These are phyloP conservation scores for Prunus persica DNA, from an alignment of 306 rosid species.

Conservation along the genomic window Prunus_persica_NCBIv2 NC_034011.1:25562501-25563000, in stretches of 20 bases:
- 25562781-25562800: no score
- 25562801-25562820: constrained; percentile 33
- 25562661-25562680: constrained; percentile 21
- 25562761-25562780: neutral
- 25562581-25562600: constrained; percentile 28
- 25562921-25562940: constrained; percentile 74
- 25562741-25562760: constrained; percentile 52
- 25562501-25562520: constrained; percentile 36
- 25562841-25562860: constrained; percentile 72
- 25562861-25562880: constrained; percentile 38
- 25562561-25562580: constrained; percentile 23
- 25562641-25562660: neutral
- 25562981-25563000: constrained; percentile 76
- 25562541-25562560: neutral
- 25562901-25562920: constrained; percentile 66
- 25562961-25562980: constrained; percentile 49
- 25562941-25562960: constrained; percentile 13
- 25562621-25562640: neutral
- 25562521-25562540: constrained; percentile 20
- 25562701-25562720: constrained; percentile 41
- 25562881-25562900: constrained; percentile 36
- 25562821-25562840: constrained; percentile 46
- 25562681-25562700: constrained; percentile 40
- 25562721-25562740: constrained; percentile 53
- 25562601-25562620: constrained; percentile 27